phyloP scores from a whole-genome alignment of 345 rosid species.

The Balakata baccata region DNA sequence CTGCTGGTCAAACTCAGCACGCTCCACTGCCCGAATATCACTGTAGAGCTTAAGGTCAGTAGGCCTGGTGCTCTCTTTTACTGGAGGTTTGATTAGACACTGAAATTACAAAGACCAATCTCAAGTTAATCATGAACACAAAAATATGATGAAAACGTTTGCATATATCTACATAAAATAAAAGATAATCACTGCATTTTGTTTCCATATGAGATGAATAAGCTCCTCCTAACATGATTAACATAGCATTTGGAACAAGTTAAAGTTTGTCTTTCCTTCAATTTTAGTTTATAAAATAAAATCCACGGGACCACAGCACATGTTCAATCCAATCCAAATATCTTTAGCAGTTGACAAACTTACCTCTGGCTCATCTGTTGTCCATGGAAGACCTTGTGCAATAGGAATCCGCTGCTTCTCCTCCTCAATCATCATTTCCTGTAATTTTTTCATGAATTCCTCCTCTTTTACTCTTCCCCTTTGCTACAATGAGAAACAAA shows the following conservation, averaged over 20 bases:
- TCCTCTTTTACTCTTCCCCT: constrained; percentile 86
- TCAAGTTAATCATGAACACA: constrained; percentile 1
- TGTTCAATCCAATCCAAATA: background rate
- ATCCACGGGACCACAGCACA: too few species aligned
- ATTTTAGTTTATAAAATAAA: background rate
- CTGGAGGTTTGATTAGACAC: constrained; percentile 63
- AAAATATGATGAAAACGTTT: background rate
- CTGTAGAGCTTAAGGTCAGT: constrained; percentile 65
- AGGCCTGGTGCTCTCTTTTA: constrained; percentile 71
- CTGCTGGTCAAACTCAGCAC: constrained; percentile 90
- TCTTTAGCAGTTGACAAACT: constrained; percentile 10
- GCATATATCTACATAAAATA: too few species aligned
- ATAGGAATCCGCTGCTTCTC: constrained; percentile 65
- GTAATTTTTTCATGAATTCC: constrained; percentile 71
- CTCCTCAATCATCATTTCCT: constrained; percentile 62
- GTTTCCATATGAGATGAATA: background rate
- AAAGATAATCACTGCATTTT: background rate
- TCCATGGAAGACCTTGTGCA: constrained; percentile 96
- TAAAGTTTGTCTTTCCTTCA: background rate
- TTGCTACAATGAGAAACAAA: constrained; percentile 44
- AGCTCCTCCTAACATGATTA: background rate
- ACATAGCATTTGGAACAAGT: background rate
- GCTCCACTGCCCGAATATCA: constrained; percentile 78
- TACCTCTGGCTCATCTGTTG: constrained; percentile 97
- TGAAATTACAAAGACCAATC: constrained; percentile 30